Evolutionary conservation across 2,329 filamentous ascomycete genomes (phyloP).

Genomic region (Diaporthe caulivora): DNA sequence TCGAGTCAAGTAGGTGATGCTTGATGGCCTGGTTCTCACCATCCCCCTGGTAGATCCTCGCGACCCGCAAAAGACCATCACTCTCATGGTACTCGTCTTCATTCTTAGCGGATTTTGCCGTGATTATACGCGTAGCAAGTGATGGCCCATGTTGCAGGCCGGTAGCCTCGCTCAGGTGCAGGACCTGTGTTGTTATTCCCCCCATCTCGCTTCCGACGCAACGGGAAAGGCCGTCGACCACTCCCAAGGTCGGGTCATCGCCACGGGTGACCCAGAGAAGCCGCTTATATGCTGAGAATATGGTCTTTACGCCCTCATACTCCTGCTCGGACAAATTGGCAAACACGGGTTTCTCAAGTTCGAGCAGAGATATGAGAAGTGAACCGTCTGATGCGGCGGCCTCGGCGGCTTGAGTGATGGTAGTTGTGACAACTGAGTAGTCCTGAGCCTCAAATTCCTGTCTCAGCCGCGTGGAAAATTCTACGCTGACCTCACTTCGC

Average conservation of each 20-base stretch:
- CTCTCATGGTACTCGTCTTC: constrained; percentile 29
- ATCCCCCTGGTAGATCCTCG: constrained; percentile 33
- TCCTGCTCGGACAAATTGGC: constrained; percentile 32
- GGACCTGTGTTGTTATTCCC: constrained; percentile 30
- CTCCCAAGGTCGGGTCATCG: constrained; percentile 35
- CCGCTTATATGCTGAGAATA: constrained; percentile 30
- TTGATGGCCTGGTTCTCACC: constrained; percentile 33
- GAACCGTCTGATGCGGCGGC: constrained; percentile 29
- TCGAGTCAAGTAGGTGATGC: constrained; percentile 36
- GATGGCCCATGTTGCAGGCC: constrained; percentile 28
- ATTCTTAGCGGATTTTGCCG: constrained; percentile 30
- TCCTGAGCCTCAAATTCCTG: no score
- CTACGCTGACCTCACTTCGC: no score
- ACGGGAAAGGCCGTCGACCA: constrained; percentile 35
- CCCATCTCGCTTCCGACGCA: constrained; percentile 33
- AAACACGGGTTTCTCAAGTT: constrained; percentile 33
- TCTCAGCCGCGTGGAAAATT: no score
- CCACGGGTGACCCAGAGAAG: constrained; percentile 35
- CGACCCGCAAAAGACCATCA: constrained; percentile 30
- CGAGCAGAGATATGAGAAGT: constrained; percentile 33
- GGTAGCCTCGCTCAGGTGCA: constrained; percentile 33
- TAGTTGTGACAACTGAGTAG: constrained; percentile 8
- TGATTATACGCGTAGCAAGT: constrained; percentile 28
- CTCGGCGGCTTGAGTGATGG: constrained; percentile 25
- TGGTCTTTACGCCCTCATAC: constrained; percentile 31